A percentile compares a stretch with the other conserved stretches of the same genome.
Evolutionary conservation across 2,329 filamentous ascomycete species (phyloP).

Genomic region (Ceratocystis variospora): DNA sequence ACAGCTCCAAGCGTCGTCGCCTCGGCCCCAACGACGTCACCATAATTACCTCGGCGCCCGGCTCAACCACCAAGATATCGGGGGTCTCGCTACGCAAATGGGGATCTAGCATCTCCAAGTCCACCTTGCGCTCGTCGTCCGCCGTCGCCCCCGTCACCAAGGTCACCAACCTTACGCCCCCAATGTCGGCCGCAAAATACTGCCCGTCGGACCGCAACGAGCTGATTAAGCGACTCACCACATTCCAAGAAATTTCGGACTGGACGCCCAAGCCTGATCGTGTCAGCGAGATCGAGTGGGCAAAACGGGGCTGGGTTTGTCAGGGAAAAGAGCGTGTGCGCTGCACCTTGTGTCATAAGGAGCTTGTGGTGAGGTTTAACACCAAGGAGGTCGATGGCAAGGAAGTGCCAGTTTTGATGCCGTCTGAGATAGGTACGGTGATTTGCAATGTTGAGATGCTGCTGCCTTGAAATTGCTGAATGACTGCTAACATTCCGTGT

Average conservation of each 20-base stretch:
- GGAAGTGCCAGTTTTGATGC: slow-evolving; percentile 38
- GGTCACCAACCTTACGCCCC: slow-evolving; percentile 22
- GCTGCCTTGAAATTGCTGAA: no score
- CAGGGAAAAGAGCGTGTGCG: slow-evolving; percentile 69
- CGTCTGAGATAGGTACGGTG: slow-evolving; percentile 43
- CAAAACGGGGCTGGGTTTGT: slow-evolving; percentile 83
- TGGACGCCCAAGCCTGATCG: slow-evolving; percentile 87
- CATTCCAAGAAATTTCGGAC: slow-evolving; percentile 78
- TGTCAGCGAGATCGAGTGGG: slow-evolving; percentile 87
- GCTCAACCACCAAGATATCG: slow-evolving; percentile 26
- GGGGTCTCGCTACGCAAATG: slow-evolving; percentile 33
- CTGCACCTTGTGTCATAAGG: slow-evolving; percentile 72
- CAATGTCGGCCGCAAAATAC: slow-evolving; percentile 48
- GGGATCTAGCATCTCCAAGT: slow-evolving; percentile 23
- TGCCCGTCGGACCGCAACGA: slow-evolving; percentile 73
- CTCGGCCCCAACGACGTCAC: slow-evolving; percentile 33
- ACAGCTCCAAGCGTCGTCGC: slow-evolving; percentile 36
- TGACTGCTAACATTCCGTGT: slow-evolving; percentile 20
- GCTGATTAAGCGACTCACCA: slow-evolving; percentile 67
- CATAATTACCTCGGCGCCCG: slow-evolving; percentile 21
- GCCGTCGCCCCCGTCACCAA: slow-evolving; percentile 2
- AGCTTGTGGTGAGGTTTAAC: slow-evolving; percentile 68
- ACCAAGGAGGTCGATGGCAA: slow-evolving; percentile 43
- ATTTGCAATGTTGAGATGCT: background rate
- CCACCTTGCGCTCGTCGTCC: background rate